Conservation (phyloP, 257 asterid genomes). For the Haberlea rhodopensis region DNA sequence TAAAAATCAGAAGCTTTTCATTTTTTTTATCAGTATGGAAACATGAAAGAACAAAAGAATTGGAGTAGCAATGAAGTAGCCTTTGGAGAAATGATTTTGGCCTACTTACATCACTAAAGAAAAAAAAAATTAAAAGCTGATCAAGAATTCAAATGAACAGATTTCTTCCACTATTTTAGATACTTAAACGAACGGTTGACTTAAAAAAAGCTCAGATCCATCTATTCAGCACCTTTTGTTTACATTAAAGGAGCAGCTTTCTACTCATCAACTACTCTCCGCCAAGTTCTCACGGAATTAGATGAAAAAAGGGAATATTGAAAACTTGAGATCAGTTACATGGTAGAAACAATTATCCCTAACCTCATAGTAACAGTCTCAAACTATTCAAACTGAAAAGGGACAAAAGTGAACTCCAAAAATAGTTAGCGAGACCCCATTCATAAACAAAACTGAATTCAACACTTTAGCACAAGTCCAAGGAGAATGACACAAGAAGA, state of each 20-base stretch:
- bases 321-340: slow-evolving; percentile 33
- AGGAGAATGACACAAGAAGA: slow-evolving; percentile 27
- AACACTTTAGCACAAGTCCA: slow-evolving; percentile 26
- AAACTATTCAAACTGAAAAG: slow-evolving; percentile 15
- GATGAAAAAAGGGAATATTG: slow-evolving; percentile 17
- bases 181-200: slow-evolving; percentile 36
- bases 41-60: slow-evolving; percentile 42
- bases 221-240: slow-evolving; percentile 26
- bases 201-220: slow-evolving; percentile 43
- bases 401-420: background rate
- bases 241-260: slow-evolving; percentile 34
- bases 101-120: slow-evolving; percentile 38
- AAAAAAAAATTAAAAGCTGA: slow-evolving; percentile 31
- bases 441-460: slow-evolving; percentile 8
- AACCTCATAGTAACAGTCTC: slow-evolving; percentile 13
- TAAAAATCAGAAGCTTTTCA: slow-evolving; percentile 29
- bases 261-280: slow-evolving; percentile 29
- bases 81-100: slow-evolving; percentile 21
- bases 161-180: slow-evolving; percentile 26
- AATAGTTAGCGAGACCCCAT: slow-evolving; percentile 45
- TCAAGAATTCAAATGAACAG: slow-evolving; percentile 24
- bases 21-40: slow-evolving; percentile 25
- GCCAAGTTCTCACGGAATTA: slow-evolving; percentile 26
- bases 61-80: slow-evolving; percentile 31
- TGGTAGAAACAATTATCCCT: slow-evolving; percentile 17